These are phyloP conservation scores for Plasmodium coatneyi DNA, from an alignment of 169 alveolate genomes.

Conservation along the genomic window DNA sequence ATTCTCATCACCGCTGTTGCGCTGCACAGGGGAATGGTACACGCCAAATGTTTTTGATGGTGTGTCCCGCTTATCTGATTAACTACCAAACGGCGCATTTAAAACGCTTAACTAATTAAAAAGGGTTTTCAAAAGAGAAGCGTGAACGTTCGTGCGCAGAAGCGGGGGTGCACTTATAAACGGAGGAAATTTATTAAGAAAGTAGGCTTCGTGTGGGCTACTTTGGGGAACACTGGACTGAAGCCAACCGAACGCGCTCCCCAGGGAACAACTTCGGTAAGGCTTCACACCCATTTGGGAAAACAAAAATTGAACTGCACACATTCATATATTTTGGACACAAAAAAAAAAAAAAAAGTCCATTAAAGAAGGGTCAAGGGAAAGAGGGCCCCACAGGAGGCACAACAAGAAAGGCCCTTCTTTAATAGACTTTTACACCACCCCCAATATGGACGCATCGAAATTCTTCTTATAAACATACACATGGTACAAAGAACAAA, in stretches of 20 bases:
- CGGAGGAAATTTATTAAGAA: not conserved
- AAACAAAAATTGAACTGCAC: not conserved
- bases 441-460: conserved; percentile 60
- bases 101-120: not conserved
- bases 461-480: conserved; percentile 57
- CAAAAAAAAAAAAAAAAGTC: not conserved
- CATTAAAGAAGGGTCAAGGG: not conserved
- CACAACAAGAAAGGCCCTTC: not conserved
- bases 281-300: not conserved
- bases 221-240: not conserved
- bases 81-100: not conserved
- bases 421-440: not conserved
- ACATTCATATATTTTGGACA: not conserved
- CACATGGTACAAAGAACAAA: conserved; percentile 66
- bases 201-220: not conserved
- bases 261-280: not conserved
- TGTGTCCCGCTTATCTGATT: not conserved
- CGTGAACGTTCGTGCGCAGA: not conserved
- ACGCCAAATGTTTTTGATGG: not conserved
- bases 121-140: not conserved
- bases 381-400: not conserved
- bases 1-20: not conserved
- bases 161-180: not conserved
- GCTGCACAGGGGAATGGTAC: not conserved
- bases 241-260: not conserved